These are phyloP conservation scores for Setaria viridis DNA, from an alignment of 202 grass and related monocot species.

Conservation along the genomic window DNA sequence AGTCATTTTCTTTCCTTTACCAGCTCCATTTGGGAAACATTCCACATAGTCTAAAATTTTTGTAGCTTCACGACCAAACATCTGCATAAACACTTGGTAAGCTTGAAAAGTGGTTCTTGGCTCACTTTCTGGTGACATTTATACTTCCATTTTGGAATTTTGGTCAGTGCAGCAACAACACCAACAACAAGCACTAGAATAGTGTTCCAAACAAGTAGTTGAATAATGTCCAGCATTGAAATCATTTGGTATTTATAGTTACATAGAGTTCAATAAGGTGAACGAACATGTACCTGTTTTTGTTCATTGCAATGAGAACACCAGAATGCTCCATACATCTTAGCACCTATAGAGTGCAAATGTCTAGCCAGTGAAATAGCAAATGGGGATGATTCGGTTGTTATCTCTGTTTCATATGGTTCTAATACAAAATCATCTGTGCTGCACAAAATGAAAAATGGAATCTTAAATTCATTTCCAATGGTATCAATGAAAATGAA, in stretches of 20 bases:
- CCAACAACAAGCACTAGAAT: conserved; percentile 3
- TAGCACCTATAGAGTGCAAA: conserved; percentile 84
- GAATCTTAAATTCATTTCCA: conserved; percentile 26
- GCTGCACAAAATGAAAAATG: conserved; percentile 60
- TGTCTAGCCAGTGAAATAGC: conserved; percentile 85
- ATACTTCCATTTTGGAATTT: conserved; percentile 13
- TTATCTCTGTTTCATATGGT: conserved; percentile 83
- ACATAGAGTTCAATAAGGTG: not conserved
- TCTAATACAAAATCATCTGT: conserved; percentile 76
- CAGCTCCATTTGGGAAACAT: conserved; percentile 95
- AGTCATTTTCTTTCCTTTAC: conserved; percentile 88
- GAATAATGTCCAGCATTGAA: not conserved
- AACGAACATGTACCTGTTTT: conserved; percentile 66
- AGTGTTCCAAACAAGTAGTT: not conserved
- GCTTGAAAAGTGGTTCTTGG: conserved; percentile 10
- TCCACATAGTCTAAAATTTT: conserved; percentile 88
- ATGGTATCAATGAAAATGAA: conserved; percentile 15
- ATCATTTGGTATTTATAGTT: not conserved
- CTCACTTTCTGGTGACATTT: not conserved
- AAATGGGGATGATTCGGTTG: conserved; percentile 74
- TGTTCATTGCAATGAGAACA: conserved; percentile 98
- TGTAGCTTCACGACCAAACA: conserved; percentile 90
- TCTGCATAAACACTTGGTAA: conserved; percentile 56
- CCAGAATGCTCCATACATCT: conserved; percentile 99
- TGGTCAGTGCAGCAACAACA: not conserved